Evolutionary conservation across 768 basidiomycete species (phyloP).

Genomic region (Macrolepiota dolichaula): DNA sequence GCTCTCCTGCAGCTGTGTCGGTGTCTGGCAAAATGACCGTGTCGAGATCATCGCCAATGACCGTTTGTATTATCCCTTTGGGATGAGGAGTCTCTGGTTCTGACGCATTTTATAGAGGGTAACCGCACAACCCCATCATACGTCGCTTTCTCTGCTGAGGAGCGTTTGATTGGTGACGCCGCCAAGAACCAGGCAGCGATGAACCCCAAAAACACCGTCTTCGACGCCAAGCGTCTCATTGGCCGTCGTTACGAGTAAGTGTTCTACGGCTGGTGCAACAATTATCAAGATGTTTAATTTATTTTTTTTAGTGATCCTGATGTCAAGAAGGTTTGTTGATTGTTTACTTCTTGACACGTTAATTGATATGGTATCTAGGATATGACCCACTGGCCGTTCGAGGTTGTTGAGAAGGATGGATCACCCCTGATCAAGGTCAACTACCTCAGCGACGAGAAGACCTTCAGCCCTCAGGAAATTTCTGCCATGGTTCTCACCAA

Average conservation of each 20-base stretch:
- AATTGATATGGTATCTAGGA: conserved; percentile 48
- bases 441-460: conserved; percentile 93
- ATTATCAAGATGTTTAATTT: conserved; percentile 5
- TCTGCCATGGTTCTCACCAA: conserved; percentile 99
- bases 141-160: conserved; percentile 95
- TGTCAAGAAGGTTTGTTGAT: conserved; percentile 72
- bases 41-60: conserved; percentile 99
- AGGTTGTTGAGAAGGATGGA: conserved; percentile 94
- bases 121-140: conserved; percentile 99
- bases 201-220: conserved; percentile 99
- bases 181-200: conserved; percentile 99
- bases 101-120: conserved; percentile 61
- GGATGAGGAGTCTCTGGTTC: not conserved
- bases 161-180: conserved; percentile 98
- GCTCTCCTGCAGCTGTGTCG: conserved; percentile 70
- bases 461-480: conserved; percentile 97
- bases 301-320: conserved; percentile 69
- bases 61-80: conserved; percentile 49
- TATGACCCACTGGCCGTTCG: conserved; percentile 96
- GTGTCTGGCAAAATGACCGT: conserved; percentile 99
- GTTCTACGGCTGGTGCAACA: not conserved
- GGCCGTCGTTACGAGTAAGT: conserved; percentile 93
- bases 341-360: conserved; percentile 13
- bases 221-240: conserved; percentile 98
- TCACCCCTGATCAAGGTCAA: conserved; percentile 96